Percentiles rank a stretch among this genome's conserved stretches.
Evolutionary conservation across 2,329 filamentous ascomycete genomes (phyloP).

Genomic region (Lasiodiplodia hormozganensis): DNA sequence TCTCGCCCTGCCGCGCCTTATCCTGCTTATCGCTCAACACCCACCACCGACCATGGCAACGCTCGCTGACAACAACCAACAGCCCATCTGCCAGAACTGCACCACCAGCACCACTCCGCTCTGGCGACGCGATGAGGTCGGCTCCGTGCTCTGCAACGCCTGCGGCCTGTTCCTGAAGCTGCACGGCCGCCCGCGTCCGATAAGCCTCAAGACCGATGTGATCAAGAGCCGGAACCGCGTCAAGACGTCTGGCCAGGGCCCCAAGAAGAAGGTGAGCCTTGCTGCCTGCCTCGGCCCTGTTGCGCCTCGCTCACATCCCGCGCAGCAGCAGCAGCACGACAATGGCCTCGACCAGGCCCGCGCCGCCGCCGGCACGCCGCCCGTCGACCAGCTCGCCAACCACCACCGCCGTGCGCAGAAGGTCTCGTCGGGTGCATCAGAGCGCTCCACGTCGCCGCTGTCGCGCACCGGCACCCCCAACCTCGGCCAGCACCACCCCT

Average conservation of each 20-base stretch:
- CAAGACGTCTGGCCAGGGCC: conserved; percentile 81
- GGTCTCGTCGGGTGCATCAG: conserved; percentile 72
- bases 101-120: conserved; percentile 92
- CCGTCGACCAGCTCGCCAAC: conserved; percentile 59
- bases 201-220: conserved; percentile 97
- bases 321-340: conserved; percentile 37
- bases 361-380: conserved; percentile 45
- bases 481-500: conserved; percentile 66
- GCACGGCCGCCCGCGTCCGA: conserved; percentile 89
- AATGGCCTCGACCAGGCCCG: conserved; percentile 60
- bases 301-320: background rate
- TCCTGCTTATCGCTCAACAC: conserved; percentile 56
- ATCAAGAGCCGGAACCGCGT: conserved; percentile 99
- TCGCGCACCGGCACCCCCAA: conserved; percentile 81
- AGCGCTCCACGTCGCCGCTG: conserved; percentile 78
- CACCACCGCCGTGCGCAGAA: conserved; percentile 74
- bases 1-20: conserved; percentile 37
- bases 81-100: conserved; percentile 98
- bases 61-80: conserved; percentile 52
- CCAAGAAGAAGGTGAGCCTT: conserved; percentile 78
- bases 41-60: conserved; percentile 31
- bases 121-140: conserved; percentile 96
- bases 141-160: conserved; percentile 96
- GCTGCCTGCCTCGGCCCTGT: background rate
- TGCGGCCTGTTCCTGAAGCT: conserved; percentile 98